Conservation (phyloP, 73 alveolate species). For the Symbiodinium natans region DNA sequence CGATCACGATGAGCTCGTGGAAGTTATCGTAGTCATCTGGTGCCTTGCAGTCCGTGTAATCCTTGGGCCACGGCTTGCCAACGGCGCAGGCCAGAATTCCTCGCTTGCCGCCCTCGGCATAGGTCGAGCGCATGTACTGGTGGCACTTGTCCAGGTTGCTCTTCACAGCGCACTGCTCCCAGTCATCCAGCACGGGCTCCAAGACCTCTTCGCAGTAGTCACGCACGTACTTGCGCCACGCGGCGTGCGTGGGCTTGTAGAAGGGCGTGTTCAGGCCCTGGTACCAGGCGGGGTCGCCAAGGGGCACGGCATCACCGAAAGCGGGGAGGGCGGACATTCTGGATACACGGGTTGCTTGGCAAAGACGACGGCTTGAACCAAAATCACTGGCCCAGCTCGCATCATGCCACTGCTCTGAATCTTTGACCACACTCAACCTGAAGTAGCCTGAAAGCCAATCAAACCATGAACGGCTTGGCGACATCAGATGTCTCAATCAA, state of each 20-base stretch:
- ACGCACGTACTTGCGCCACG: neutral
- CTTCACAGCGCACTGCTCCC: constrained; percentile 15
- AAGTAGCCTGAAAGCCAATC: no score
- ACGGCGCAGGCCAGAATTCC: constrained; percentile 16
- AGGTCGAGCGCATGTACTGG: constrained; percentile 15
- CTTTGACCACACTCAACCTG: no score
- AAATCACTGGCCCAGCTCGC: neutral
- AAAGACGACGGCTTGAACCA: neutral
- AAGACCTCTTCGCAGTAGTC: neutral
- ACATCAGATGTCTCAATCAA: no score
- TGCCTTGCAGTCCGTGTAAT: neutral
- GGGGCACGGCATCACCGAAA: constrained; percentile 16
- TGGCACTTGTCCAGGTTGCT: neutral
- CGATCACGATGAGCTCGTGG: constrained; percentile 2
- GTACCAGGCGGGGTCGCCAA: constrained; percentile 32
- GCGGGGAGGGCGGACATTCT: neutral
- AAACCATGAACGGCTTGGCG: no score
- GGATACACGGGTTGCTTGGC: constrained; percentile 40
- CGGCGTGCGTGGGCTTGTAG: constrained; percentile 10
- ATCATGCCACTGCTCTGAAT: no score
- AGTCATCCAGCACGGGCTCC: constrained; percentile 6
- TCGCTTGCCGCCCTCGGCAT: constrained; percentile 16
- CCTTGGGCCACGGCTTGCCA: constrained; percentile 16
- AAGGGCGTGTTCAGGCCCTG: constrained; percentile 14
- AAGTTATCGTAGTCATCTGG: constrained; percentile 21